Evolutionary conservation across 2,329 filamentous ascomycete genomes (phyloP), one percentile per base, ranked within the genome.

Genomic region (Cadophora luteo-olivacea): DNA sequence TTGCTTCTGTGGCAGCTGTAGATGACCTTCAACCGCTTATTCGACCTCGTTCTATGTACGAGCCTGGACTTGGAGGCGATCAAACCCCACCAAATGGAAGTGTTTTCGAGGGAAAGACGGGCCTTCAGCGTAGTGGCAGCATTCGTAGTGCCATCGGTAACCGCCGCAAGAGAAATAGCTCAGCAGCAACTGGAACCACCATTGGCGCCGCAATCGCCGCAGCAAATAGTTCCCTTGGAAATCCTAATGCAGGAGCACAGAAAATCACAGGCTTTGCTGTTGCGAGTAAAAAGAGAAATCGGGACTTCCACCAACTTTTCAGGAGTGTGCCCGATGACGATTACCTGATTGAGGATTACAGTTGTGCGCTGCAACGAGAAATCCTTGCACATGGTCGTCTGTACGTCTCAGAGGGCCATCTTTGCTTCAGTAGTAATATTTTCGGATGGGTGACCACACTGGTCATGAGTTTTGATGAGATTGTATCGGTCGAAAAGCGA

Each of bases 361-460:
- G 96, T 79, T 97, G 96, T 78, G 96, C 96, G 4, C 80, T 99
- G 68, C 96, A 99, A 80, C 89, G 94, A 73, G 97, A 99, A 78
- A 99, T 99, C 69, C 87, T 99, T 45, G 89, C 97, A 7, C 96
- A 97, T 74, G 96, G 96, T 6, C 88, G 96, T 51, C 86, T 99
- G 16, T 99, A 99, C 77, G 93, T 99, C 52, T 98, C 96, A 0
- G 96, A 99, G 81, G 94, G 95, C 12, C 95, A 99, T 78, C 89
- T 99, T 58, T 99, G 96, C 83, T 99, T 99, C 81, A 97, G 94
- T 76, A 98, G 96, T 83, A 99, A 99, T 78, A 99, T 99, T 73
- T 87, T 99, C 58, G 96, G 96, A 65, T 99, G 96, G 96, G 92
- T 97, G 25, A 99, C 96, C 0, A 99, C 96, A 1, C 84, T 99